Percentiles rank a stretch among this genome's conserved stretches.
phyloP scores from a whole-genome alignment of 768 basidiomycete genomes.

The Cyathus striatus region DNA sequence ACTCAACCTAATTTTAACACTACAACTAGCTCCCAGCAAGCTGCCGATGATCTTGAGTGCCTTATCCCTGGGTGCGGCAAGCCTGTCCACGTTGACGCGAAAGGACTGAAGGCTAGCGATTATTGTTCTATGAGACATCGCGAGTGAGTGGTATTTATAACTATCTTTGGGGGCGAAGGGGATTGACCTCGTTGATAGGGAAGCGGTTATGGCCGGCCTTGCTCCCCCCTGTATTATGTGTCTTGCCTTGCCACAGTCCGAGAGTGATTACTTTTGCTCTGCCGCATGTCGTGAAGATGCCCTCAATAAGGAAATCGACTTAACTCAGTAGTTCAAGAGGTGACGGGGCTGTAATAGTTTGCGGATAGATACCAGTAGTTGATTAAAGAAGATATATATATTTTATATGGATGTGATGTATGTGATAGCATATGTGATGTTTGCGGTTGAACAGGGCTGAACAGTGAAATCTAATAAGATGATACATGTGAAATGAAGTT shows the following conservation, averaged over 20 bases:
- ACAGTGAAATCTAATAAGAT: no score
- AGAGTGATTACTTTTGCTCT: conserved; percentile 60
- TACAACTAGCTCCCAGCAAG: conserved; percentile 29
- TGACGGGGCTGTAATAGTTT: no score
- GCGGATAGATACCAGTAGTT: no score
- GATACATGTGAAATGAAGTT: no score
- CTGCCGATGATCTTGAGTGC: conserved; percentile 36
- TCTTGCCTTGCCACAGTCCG: conserved; percentile 51
- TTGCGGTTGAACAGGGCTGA: no score
- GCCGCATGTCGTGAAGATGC: conserved; percentile 55
- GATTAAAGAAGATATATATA: no score
- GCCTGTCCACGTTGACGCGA: conserved; percentile 49
- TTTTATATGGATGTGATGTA: no score
- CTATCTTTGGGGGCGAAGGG: conserved; percentile 1
- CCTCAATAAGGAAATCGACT: conserved; percentile 37
- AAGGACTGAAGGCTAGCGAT: conserved; percentile 43
- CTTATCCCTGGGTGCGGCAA: conserved; percentile 55
- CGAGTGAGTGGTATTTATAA: conserved; percentile 41
- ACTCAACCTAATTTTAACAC: conserved; percentile 28
- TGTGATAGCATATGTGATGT: no score
- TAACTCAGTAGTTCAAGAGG: conserved; percentile 3
- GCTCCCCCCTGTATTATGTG: conserved; percentile 62
- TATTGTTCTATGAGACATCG: conserved; percentile 60
- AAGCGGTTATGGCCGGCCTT: conserved; percentile 50
- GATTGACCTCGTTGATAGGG: conserved; percentile 29